phyloP scores from a whole-genome alignment of 2,329 filamentous ascomycete genomes.

The Fusarium longipes region DNA sequence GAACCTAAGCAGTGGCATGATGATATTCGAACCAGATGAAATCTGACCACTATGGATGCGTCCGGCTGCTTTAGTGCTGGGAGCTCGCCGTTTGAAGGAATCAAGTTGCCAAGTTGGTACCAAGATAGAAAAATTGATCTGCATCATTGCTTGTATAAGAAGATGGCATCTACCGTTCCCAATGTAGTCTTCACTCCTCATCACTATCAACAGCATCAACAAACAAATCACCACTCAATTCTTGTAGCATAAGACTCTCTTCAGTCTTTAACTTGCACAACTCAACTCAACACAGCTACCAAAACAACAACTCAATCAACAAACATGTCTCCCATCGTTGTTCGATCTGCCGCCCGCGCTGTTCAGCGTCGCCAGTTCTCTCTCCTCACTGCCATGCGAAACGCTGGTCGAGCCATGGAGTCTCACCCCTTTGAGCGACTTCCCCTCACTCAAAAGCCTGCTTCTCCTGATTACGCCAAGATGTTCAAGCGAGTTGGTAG shows the following conservation, averaged over 20 bases:
- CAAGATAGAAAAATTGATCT: constrained; percentile 16
- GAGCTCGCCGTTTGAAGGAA: constrained; percentile 42
- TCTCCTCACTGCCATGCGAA: constrained; percentile 49
- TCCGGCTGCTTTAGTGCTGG: constrained; percentile 39
- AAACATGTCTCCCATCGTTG: constrained; percentile 47
- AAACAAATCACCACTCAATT: constrained; percentile 36
- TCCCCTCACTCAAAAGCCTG: constrained; percentile 44
- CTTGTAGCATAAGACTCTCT: neutral
- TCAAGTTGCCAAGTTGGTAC: constrained; percentile 26
- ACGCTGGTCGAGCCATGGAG: constrained; percentile 50
- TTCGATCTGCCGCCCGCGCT: constrained; percentile 48
- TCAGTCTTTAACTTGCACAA: constrained; percentile 26
- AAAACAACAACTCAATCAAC: constrained; percentile 23
- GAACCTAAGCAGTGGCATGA: constrained; percentile 42
- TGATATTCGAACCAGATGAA: constrained; percentile 39
- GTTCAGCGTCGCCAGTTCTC: constrained; percentile 51
- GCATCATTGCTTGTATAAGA: constrained; percentile 44
- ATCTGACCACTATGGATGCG: constrained; percentile 47
- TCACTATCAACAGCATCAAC: constrained; percentile 39
- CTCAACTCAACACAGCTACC: constrained; percentile 11
- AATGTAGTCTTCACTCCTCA: constrained; percentile 30
- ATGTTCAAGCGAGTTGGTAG: constrained; percentile 49
- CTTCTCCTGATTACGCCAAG: constrained; percentile 49
- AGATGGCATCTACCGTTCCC: constrained; percentile 30
- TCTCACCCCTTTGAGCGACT: constrained; percentile 53